A percentile compares a stretch with the other conserved stretches of the same genome.
phyloP scores from a whole-genome alignment of 148 eudicot species.

The Nepenthes gracilis region DNA sequence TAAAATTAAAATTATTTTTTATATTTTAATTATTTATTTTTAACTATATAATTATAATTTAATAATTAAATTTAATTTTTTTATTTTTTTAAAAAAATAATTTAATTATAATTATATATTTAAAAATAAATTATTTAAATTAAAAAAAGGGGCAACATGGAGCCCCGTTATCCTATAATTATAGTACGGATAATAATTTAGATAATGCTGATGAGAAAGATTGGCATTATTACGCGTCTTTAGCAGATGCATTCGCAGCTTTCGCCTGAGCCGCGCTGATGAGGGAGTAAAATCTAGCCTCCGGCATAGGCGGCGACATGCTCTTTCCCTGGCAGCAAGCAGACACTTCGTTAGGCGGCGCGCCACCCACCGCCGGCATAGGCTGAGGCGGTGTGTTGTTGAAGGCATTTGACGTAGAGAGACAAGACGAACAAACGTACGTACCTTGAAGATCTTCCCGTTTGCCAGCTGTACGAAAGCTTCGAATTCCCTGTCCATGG shows the following conservation, averaged over 20 bases:
- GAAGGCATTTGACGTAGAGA: neutral
- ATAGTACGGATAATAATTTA: too few species aligned
- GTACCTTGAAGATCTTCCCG: constrained; percentile 29
- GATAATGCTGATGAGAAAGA: neutral
- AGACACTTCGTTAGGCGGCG: neutral
- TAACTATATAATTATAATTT: too few species aligned
- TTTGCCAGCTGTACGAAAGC: constrained; percentile 25
- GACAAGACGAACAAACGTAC: neutral
- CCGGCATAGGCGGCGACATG: neutral
- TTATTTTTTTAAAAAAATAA: too few species aligned
- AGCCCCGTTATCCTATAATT: too few species aligned
- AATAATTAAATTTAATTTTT: too few species aligned
- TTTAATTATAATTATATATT: too few species aligned
- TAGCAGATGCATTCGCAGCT: neutral
- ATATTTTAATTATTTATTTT: too few species aligned
- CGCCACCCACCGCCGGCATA: neutral
- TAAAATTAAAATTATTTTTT: too few species aligned
- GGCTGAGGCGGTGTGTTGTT: neutral
- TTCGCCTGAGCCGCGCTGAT: neutral
- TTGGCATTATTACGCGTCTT: neutral
- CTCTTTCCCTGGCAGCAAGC: neutral
- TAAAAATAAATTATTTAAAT: too few species aligned
- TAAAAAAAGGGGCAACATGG: too few species aligned
- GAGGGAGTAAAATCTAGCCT: neutral
- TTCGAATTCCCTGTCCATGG: constrained; percentile 38